Evolutionary conservation across 2,329 filamentous ascomycete species (phyloP).

Genomic region (Sporothrix phasma): DNA sequence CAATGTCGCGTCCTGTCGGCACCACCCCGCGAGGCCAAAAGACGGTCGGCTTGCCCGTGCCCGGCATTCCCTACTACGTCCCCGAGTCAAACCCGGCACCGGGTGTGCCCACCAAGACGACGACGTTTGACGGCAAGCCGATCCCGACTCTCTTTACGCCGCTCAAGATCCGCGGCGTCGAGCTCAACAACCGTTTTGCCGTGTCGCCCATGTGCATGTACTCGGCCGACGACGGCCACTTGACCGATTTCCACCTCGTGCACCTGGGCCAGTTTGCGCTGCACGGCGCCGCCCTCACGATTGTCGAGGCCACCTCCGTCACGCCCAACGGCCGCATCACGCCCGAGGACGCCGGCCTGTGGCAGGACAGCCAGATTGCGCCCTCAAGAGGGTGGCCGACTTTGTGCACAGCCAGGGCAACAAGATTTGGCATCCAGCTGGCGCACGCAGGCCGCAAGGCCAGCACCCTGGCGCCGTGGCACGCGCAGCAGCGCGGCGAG

Average conservation of each 20-base stretch:
- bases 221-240: constrained; percentile 51
- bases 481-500: constrained; percentile 36
- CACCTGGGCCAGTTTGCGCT: constrained; percentile 72
- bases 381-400: constrained; percentile 62
- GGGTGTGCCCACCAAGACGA: constrained; percentile 29
- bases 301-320: constrained; percentile 72
- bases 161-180: constrained; percentile 42
- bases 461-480: constrained; percentile 52
- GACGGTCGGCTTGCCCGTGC: constrained; percentile 29
- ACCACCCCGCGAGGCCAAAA: constrained; percentile 8
- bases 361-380: constrained; percentile 73
- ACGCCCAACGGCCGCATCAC: constrained; percentile 71
- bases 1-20: constrained; percentile 5
- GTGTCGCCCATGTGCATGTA: constrained; percentile 55
- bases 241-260: constrained; percentile 71
- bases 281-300: constrained; percentile 62
- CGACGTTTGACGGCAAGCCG: not conserved
- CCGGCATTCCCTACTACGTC: constrained; percentile 42
- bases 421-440: constrained; percentile 69
- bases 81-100: constrained; percentile 43
- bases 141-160: constrained; percentile 47
- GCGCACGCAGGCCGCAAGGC: constrained; percentile 69
- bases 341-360: constrained; percentile 68
- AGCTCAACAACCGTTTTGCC: constrained; percentile 46
- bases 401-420: constrained; percentile 72